phyloP scores from a whole-genome alignment of 768 basidiomycete genomes.

The Calocera viscosa region DNA sequence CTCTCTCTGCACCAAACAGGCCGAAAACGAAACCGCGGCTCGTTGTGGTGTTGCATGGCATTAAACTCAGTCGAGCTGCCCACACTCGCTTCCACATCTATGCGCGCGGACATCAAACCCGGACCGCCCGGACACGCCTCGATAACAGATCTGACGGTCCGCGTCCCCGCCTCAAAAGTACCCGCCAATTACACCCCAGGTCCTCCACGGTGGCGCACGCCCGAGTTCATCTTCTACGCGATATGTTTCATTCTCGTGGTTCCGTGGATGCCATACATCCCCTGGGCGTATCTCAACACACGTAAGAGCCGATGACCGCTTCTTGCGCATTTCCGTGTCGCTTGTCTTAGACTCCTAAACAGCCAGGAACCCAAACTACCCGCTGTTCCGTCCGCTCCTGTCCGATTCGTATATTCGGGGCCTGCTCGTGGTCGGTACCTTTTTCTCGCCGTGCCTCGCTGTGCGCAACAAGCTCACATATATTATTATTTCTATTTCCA shows the following conservation, averaged over 20 bases:
- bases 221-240: conserved; percentile 71
- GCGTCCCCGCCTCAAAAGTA: background rate
- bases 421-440: conserved; percentile 47
- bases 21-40: too few relatives aligned
- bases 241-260: conserved; percentile 47
- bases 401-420: conserved; percentile 72
- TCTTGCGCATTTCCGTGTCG: conserved; percentile 39
- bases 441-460: background rate
- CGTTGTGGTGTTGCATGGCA: background rate
- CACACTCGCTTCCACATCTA: background rate
- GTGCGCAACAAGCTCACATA: background rate
- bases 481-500: too few relatives aligned
- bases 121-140: background rate
- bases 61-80: background rate
- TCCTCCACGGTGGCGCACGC: conserved; percentile 58
- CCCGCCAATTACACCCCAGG: conserved; percentile 18
- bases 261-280: conserved; percentile 65
- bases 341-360: conserved; percentile 10
- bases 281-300: conserved; percentile 30
- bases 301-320: conserved; percentile 39
- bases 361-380: conserved; percentile 70
- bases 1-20: background rate
- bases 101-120: background rate
- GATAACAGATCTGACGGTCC: background rate
- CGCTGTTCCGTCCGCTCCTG: conserved; percentile 43